Base-by-base conservation (phyloP, 495 filamentous ascomycete genomes). In the Penicillium roqueforti region DNA sequence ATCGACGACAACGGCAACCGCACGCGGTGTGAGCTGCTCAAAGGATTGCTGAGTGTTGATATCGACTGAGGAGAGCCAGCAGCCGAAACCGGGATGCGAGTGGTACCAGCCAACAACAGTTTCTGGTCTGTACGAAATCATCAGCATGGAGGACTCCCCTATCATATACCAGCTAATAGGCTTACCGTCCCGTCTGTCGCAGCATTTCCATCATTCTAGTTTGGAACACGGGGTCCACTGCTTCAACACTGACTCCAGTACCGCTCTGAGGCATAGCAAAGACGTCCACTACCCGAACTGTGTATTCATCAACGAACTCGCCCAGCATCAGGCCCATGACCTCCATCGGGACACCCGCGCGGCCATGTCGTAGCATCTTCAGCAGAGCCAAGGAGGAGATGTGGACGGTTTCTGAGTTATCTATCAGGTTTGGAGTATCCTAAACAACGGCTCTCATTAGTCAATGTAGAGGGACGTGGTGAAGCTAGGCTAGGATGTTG, bases 191-290 rank as follows among this genome's bases (percentile, higher is more conserved):
- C 14, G 93, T 98, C 77, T 98, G 93, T 62, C 87, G 81, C 58
- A 98, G 79, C 91, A 97, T 97, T 69, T 98, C 93, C 95, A 98
- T 97, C 93, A 98, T 98, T 78, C 96, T 97, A 58, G 87, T 95
- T 76, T 98, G 93, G 70, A 98, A 98, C 13, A 97, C 95, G 22
- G 91, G 88, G 69, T 98, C 93, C 56, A 98, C 95, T 43, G 93
- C 93, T 69, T 98, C 93, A 58, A 98, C 93, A 74, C 91, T 95
- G 62, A 98, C 93, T 63, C 93, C 93, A 9, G 93, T 98, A 70
- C 93, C 93, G 57, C 91, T 96, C 69, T 98, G 93, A n/a, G 93
- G 93, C 93, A 98, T 98, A 41, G 93, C 93, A 71, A 98, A 98
- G 6, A 97, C 93, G 76, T 98, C 93, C 32, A 95, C 89, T 18